A percentile compares a stretch with the other conserved stretches of the same genome.
Conservation (phyloP, 169 alveolate genomes). For the Plasmodium chabaudi region DNA sequence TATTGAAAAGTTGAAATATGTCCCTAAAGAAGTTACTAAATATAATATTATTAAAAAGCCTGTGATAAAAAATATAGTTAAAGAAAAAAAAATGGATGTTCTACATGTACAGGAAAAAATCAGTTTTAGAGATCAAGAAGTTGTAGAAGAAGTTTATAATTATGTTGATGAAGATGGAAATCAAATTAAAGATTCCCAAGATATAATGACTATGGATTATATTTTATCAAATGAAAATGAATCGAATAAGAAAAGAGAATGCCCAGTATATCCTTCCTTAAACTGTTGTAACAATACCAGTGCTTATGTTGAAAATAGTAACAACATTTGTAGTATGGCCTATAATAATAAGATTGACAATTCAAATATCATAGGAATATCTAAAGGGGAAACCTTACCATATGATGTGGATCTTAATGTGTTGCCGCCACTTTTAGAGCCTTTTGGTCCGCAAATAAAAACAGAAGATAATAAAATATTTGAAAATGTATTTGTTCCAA, state of each 20-base stretch:
- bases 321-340: not conserved
- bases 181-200: not conserved
- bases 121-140: conserved; percentile 78
- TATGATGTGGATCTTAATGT: not conserved
- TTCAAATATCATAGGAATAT: not conserved
- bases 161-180: conserved; percentile 52
- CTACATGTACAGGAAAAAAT: conserved; percentile 59
- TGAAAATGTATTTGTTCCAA: conserved; percentile 58
- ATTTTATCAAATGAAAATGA: conserved; percentile 3
- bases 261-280: not conserved
- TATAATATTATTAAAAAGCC: conserved; percentile 80
- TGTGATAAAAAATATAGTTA: conserved; percentile 74
- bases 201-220: not conserved
- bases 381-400: not conserved
- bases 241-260: not conserved
- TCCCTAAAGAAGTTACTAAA: conserved; percentile 79
- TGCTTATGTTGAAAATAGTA: conserved; percentile 5
- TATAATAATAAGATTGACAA: not conserved
- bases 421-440: conserved; percentile 2
- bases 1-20: conserved; percentile 79
- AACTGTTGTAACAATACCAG: not conserved
- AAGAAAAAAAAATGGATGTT: conserved; percentile 66
- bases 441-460: conserved; percentile 71
- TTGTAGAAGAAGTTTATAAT: conserved; percentile 76
- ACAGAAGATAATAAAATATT: conserved; percentile 28